phyloP scores from a whole-genome alignment of 2,329 filamentous ascomycete genomes.

The Emmonsia crescens region DNA sequence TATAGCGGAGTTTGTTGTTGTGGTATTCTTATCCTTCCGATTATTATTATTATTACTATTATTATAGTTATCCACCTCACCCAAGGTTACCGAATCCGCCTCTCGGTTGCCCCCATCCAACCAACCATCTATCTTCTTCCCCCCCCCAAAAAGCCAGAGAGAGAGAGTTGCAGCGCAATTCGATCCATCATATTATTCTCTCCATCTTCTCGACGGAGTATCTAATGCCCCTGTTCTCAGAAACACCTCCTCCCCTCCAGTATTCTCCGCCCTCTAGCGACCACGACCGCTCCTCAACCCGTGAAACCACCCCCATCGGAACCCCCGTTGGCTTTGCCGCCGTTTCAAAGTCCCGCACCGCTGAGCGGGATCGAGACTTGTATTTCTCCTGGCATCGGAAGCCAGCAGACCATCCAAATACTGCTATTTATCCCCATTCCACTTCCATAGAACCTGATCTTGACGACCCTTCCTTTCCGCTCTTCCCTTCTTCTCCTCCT shows the following conservation, averaged over 20 bases:
- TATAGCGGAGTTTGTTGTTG: not conserved
- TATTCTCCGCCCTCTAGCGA: conserved; percentile 41
- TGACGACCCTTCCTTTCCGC: conserved; percentile 27
- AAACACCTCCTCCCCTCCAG: conserved; percentile 41
- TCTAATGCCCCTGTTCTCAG: conserved; percentile 45
- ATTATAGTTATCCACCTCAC: not conserved
- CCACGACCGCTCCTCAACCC: conserved; percentile 39
- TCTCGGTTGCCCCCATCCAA: not conserved
- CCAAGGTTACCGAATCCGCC: conserved; percentile 2
- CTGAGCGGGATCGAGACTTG: conserved; percentile 33
- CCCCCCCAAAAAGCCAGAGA: not conserved
- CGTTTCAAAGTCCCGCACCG: conserved; percentile 33
- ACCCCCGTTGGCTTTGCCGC: conserved; percentile 41
- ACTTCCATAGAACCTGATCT: conserved; percentile 20
- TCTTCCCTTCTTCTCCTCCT: conserved; percentile 29
- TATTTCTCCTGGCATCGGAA: conserved; percentile 38
- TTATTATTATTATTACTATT: not conserved
- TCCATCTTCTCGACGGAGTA: not conserved
- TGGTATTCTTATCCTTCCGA: not conserved
- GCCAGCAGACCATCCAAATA: conserved; percentile 18
- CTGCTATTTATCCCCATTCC: conserved; percentile 12
- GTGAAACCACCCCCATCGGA: conserved; percentile 38
- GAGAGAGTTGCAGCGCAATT: conserved; percentile 4
- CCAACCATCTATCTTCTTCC: not conserved
- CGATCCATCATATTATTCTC: conserved; percentile 2